Percentiles rank a stretch among this genome's conserved stretches.
Evolutionary conservation across 2,329 filamentous ascomycete species (phyloP).

Genomic region (Penicillium sp.): DNA sequence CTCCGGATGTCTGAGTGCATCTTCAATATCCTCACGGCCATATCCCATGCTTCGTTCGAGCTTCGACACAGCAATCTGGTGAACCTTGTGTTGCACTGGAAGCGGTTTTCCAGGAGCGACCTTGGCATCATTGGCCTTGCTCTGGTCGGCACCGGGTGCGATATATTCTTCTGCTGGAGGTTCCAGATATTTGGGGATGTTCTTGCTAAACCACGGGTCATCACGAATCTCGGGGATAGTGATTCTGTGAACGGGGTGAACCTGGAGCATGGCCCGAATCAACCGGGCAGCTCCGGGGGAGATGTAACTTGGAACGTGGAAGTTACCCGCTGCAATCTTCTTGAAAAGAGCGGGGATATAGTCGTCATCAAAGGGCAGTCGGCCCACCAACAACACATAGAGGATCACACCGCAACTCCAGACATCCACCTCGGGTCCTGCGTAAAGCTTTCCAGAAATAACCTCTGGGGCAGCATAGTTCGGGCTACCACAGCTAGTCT

Average conservation of each 20-base stretch:
- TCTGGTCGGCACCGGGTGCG: slow-evolving; percentile 90
- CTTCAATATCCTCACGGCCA: slow-evolving; percentile 89
- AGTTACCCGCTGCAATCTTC: slow-evolving; percentile 94
- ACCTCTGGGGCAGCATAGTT: slow-evolving; percentile 98
- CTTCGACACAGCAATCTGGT: slow-evolving; percentile 90
- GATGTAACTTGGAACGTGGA: slow-evolving; percentile 89
- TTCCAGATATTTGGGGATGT: slow-evolving; percentile 82
- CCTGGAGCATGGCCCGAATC: slow-evolving; percentile 91
- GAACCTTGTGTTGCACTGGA: slow-evolving; percentile 82
- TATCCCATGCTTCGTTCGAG: slow-evolving; percentile 99
- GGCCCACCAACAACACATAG: slow-evolving; percentile 64
- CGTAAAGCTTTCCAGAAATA: slow-evolving; percentile 96
- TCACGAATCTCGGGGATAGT: slow-evolving; percentile 91
- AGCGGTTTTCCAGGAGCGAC: slow-evolving; percentile 77
- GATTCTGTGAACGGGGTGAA: slow-evolving; percentile 90
- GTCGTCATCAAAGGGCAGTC: slow-evolving; percentile 93
- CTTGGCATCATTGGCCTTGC: slow-evolving; percentile 82
- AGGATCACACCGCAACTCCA: slow-evolving; percentile 68
- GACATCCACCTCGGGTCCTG: slow-evolving; percentile 95
- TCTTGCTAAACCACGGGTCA: slow-evolving; percentile 90
- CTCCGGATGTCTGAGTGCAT: slow-evolving; percentile 86
- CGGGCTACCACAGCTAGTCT: slow-evolving; percentile 96
- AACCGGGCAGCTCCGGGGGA: slow-evolving; percentile 71
- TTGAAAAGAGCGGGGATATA: slow-evolving; percentile 97
- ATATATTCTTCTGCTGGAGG: slow-evolving; percentile 88